Evolutionary conservation across 352 stramenopile species (phyloP), one percentile per base, ranked within the genome.

Genomic region (Globisporangium barbulae): DNA sequence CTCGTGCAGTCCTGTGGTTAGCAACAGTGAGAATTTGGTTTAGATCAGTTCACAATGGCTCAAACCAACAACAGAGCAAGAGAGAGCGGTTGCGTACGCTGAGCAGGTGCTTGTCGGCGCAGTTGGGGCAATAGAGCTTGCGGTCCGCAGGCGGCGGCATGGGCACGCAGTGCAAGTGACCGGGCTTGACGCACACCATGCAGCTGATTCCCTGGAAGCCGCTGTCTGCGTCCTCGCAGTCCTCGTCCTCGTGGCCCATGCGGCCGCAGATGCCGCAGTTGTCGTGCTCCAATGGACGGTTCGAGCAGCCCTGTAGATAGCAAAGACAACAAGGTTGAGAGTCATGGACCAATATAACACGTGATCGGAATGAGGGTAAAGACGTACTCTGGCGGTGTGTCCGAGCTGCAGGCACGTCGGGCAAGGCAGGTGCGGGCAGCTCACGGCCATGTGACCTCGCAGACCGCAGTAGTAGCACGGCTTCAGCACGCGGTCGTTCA

Each of bases 401-500:
- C 85, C 85, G 8, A 90, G 59, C 54, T 92, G 79, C 15, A 89
- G 59, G 47, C 85, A 94, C 30, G 79, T 78, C 10, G 72, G 65
- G 65, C 85, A 94, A 9, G 83, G 85, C 47, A 92, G 54, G 52
- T 90, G 79, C 2, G 83, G 81, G 53, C 85, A 92, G 62, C 61
- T 78, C 68, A 82, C 85, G 2, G 85, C 71, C 64, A 80, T 83
- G 66, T 94, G 85, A 15, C 84, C 83, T 21, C 82, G 82, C 59
- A 91, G 61, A 5, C 76, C 85, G 63, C 85, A 94, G 63, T 91
- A 91, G 70, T 93, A 90, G 64, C 85, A 94, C 3, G 85, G 85
- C 47, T 73, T 79, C 45, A 86, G 71, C 33, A 91, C 74, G 53
- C 72, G 78, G 64, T 89, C 74, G 64, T 94, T 94, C 57, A 83